Evolutionary conservation across 2,329 filamentous ascomycete genomes (phyloP).

Genomic region (Cephalotrichum gorgonifer): DNA sequence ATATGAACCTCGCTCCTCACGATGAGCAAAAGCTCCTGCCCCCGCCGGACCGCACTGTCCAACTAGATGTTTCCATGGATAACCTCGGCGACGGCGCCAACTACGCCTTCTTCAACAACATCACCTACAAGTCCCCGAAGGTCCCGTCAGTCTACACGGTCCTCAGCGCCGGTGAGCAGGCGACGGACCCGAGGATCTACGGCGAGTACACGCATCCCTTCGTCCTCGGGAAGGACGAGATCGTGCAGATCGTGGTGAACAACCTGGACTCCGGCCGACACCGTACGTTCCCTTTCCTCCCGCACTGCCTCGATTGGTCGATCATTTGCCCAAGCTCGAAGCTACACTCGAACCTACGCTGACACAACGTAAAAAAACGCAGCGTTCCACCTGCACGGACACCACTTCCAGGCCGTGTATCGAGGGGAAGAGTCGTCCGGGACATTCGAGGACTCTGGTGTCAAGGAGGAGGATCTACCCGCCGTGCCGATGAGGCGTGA

Average conservation of each 20-base stretch:
- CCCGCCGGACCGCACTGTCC: conserved; percentile 37
- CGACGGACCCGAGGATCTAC: too few relatives aligned
- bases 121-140: conserved; percentile 53
- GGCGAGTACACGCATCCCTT: conserved; percentile 50
- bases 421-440: conserved; percentile 50
- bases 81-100: too few relatives aligned
- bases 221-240: conserved; percentile 38
- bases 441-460: conserved; percentile 41
- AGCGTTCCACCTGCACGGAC: too few relatives aligned
- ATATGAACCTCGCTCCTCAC: conserved; percentile 43
- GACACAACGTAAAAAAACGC: too few relatives aligned
- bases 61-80: conserved; percentile 38
- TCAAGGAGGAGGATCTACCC: conserved; percentile 36
- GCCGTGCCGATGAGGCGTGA: conserved; percentile 56
- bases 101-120: too few relatives aligned
- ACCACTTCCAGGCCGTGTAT: too few relatives aligned
- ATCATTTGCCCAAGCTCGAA: conserved; percentile 41
- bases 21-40: conserved; percentile 38
- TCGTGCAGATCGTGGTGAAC: conserved; percentile 49
- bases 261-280: conserved; percentile 47
- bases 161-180: conserved; percentile 41
- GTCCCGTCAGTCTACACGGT: conserved; percentile 59
- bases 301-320: conserved; percentile 54
- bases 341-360: too few relatives aligned
- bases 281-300: conserved; percentile 56